These are phyloP conservation scores for Cryptococcus sp. DNA, from an alignment of 1,284 basidiomycete species.

Conservation along the genomic window DNA sequence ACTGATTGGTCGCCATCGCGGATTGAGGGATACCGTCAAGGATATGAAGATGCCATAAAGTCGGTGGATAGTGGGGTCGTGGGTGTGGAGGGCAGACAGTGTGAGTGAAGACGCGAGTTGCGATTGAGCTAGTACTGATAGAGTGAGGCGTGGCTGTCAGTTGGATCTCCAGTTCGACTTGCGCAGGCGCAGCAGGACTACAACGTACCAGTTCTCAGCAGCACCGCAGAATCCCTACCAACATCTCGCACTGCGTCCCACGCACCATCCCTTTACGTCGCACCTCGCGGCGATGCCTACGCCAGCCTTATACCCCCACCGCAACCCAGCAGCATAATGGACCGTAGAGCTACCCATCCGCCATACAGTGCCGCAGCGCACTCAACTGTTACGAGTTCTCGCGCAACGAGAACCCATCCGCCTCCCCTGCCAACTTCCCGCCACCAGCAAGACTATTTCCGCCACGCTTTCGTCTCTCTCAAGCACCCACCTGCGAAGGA, in stretches of 20 bases:
- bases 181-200: too few relatives aligned
- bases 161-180: background rate
- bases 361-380: too few relatives aligned
- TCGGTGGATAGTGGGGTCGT: constrained; percentile 21
- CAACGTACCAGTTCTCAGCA: too few relatives aligned
- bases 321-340: too few relatives aligned
- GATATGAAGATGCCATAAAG: constrained; percentile 31
- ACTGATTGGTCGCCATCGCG: constrained; percentile 14
- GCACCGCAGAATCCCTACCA: too few relatives aligned
- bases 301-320: too few relatives aligned
- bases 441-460: background rate
- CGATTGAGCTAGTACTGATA: background rate
- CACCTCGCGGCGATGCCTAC: too few relatives aligned
- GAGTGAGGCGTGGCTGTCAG: background rate
- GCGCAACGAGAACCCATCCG: too few relatives aligned
- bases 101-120: constrained; percentile 12
- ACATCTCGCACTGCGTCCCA: too few relatives aligned
- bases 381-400: too few relatives aligned
- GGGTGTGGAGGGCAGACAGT: constrained; percentile 19
- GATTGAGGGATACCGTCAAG: constrained; percentile 19
- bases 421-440: background rate
- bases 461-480: background rate
- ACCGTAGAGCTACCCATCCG: too few relatives aligned
- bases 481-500: background rate
- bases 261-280: too few relatives aligned